A percentile compares a stretch with the other conserved stretches of the same genome.
Evolutionary conservation across 441 rosid species (phyloP).

Genomic region (Viola pubescens): DNA sequence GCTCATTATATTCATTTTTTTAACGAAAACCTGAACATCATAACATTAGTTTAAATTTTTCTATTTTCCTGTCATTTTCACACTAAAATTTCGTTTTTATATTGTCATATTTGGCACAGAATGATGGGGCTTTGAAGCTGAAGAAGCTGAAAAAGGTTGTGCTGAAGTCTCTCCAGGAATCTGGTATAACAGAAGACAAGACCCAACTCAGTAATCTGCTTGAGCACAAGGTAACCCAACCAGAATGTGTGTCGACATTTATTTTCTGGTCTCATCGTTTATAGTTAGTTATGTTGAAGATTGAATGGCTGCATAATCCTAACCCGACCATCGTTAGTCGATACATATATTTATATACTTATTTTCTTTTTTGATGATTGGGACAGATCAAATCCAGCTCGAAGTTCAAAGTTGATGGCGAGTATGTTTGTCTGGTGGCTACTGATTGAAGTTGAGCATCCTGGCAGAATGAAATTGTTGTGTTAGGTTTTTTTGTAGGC

Average conservation of each 20-base stretch:
- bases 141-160: constrained; percentile 59
- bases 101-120: constrained; percentile 32
- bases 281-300: background rate
- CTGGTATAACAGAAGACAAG: constrained; percentile 38
- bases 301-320: background rate
- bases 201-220: constrained; percentile 31
- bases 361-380: constrained; percentile 7
- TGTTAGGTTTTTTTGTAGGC: no score
- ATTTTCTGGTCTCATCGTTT: background rate
- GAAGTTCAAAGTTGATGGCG: constrained; percentile 45
- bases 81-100: background rate
- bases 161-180: constrained; percentile 42
- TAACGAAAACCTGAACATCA: background rate
- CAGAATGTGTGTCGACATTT: background rate
- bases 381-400: constrained; percentile 61
- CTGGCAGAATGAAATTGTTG: constrained; percentile 1
- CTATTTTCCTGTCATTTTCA: background rate
- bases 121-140: constrained; percentile 61
- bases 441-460: constrained; percentile 27
- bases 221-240: constrained; percentile 56
- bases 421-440: constrained; percentile 48
- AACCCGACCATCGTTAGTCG: background rate
- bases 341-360: background rate
- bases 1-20: background rate
- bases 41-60: background rate